A percentile compares a stretch with the other conserved stretches of the same genome.
Conservation (phyloP, 2,329 filamentous ascomycete species). For the Colletotrichum godetiae region DNA sequence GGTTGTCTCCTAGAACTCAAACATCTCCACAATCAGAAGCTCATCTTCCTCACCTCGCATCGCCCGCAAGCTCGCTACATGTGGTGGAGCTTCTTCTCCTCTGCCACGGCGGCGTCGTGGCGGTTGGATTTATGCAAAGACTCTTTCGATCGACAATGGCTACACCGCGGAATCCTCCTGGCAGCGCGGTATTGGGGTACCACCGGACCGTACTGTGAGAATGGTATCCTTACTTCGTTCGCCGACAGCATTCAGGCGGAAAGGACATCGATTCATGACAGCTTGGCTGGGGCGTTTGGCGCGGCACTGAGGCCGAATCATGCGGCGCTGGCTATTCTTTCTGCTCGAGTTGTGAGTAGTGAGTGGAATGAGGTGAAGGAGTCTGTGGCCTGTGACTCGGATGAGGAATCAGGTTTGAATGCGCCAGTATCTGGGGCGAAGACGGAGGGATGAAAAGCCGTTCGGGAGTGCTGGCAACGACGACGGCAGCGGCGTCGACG, state of each 20-base stretch:
- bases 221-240: background rate
- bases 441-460: background rate
- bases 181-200: background rate
- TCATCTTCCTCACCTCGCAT: too few species aligned
- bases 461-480: background rate
- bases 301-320: background rate
- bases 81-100: too few species aligned
- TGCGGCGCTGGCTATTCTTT: background rate
- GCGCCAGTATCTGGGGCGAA: background rate
- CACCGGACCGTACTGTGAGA: too few species aligned
- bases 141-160: too few species aligned
- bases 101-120: too few species aligned
- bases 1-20: too few species aligned
- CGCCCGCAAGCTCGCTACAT: too few species aligned
- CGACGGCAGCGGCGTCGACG: too few species aligned
- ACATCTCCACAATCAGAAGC: too few species aligned
- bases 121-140: too few species aligned
- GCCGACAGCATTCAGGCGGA: too few species aligned
- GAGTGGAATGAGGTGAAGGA: background rate
- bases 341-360: background rate
- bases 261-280: background rate
- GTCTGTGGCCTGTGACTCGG: fast-evolving
- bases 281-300: background rate
- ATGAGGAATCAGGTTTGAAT: background rate
- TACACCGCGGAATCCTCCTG: too few species aligned